These are phyloP conservation scores for Ascoidea tarda DNA, from an alignment of 805 yeast species.

Conservation along the genomic window DNA sequence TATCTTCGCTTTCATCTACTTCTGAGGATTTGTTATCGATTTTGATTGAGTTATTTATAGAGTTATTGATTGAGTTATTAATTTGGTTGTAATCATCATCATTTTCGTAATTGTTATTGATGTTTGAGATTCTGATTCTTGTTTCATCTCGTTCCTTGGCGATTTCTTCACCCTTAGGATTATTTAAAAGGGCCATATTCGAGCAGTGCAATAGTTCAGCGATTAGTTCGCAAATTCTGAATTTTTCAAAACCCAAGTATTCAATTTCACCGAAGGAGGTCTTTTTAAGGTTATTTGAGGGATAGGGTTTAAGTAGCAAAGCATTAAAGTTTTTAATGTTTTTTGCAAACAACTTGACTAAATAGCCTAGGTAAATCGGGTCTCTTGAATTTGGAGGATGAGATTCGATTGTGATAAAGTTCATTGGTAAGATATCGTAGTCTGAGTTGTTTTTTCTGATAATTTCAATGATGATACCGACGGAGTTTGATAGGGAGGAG, in stretches of 20 bases:
- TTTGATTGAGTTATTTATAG: constrained; percentile 12
- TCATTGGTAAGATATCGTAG: constrained; percentile 80
- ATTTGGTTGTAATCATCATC: constrained; percentile 8
- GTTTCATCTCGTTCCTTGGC: constrained; percentile 56
- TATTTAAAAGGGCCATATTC: constrained; percentile 88
- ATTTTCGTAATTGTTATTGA: constrained; percentile 13
- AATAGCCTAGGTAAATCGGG: constrained; percentile 81
- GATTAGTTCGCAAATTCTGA: constrained; percentile 79
- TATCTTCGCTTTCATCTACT: constrained; percentile 2
- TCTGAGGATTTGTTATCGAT: constrained; percentile 2
- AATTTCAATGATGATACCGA: constrained; percentile 85
- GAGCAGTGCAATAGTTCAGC: constrained; percentile 95
- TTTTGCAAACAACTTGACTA: constrained; percentile 66
- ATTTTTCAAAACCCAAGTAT: constrained; percentile 82
- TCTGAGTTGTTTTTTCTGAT: constrained; percentile 94
- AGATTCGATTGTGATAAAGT: constrained; percentile 61
- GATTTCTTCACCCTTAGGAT: constrained; percentile 53
- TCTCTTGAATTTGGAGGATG: constrained; percentile 91
- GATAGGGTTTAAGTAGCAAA: constrained; percentile 19
- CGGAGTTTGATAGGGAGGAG: constrained; percentile 85
- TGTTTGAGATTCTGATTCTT: constrained; percentile 37
- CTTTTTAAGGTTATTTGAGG: constrained; percentile 8
- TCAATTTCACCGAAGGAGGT: constrained; percentile 34
- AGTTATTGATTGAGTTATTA: constrained; percentile 9
- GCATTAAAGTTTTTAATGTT: constrained; percentile 48